Percentiles rank a stretch among this genome's conserved stretches.
phyloP scores from a whole-genome alignment of 192 early-diverging fungal species.

The Pilobolus umbonatus region DNA sequence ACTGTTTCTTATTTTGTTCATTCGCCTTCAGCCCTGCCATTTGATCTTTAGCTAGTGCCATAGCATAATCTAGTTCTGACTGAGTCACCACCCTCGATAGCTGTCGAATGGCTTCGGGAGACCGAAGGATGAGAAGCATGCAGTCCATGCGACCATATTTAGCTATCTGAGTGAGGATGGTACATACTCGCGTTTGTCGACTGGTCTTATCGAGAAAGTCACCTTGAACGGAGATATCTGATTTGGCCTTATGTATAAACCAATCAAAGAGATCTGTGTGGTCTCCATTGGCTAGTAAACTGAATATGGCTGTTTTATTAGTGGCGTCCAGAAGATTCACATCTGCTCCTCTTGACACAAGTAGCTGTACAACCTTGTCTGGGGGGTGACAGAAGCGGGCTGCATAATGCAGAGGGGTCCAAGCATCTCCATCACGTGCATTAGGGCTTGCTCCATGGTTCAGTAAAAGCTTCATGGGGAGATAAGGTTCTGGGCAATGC shows the following conservation, averaged over 20 bases:
- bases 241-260: slow-evolving; percentile 19
- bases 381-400: slow-evolving; percentile 33
- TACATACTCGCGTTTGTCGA: slow-evolving; percentile 15
- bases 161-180: slow-evolving; percentile 21
- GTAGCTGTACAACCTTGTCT: slow-evolving; percentile 7
- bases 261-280: slow-evolving; percentile 16
- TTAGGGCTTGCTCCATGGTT: slow-evolving; percentile 47
- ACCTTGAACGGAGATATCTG: slow-evolving; percentile 18
- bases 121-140: slow-evolving; percentile 11
- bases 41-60: not conserved
- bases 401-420: slow-evolving; percentile 47
- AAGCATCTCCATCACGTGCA: slow-evolving; percentile 60
- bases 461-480: slow-evolving; percentile 8
- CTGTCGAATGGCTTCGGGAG: not conserved
- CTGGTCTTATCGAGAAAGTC: slow-evolving; percentile 22
- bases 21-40: not conserved
- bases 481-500: slow-evolving; percentile 14
- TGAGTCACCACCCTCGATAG: not conserved
- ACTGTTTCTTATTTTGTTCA: not conserved
- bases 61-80: slow-evolving; percentile 5
- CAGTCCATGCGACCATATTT: slow-evolving; percentile 32
- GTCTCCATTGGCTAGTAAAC: slow-evolving; percentile 33
- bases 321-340: slow-evolving; percentile 26
- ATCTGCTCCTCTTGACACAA: slow-evolving; percentile 25
- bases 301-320: slow-evolving; percentile 26